These are phyloP conservation scores for Obelidium mucronatum DNA, from an alignment of 192 early-diverging fungal species.

Conservation along the genomic window DNA sequence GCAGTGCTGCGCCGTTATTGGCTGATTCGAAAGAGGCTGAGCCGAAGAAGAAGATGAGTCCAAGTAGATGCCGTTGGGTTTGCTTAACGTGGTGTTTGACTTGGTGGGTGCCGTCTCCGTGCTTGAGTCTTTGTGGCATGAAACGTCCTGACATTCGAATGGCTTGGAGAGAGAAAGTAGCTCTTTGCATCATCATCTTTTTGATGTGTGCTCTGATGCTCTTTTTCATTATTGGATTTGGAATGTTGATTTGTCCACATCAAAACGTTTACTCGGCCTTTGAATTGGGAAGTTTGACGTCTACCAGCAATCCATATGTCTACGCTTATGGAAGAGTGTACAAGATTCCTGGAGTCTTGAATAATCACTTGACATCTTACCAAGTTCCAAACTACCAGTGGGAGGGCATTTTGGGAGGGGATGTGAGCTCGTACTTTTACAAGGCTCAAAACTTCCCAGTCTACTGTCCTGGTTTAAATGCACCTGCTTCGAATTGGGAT, in stretches of 20 bases:
- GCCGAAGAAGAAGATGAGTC: constrained; percentile 51
- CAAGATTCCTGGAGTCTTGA: constrained; percentile 47
- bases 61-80: constrained; percentile 70
- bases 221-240: constrained; percentile 89
- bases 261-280: constrained; percentile 59
- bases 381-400: constrained; percentile 45
- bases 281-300: constrained; percentile 40
- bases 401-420: constrained; percentile 43
- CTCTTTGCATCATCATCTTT: constrained; percentile 83
- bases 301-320: constrained; percentile 47
- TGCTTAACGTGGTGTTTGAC: constrained; percentile 82
- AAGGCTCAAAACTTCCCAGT: constrained; percentile 37
- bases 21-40: not conserved
- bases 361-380: constrained; percentile 40
- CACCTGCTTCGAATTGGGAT: constrained; percentile 46
- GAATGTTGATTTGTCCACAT: constrained; percentile 82
- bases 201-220: constrained; percentile 76
- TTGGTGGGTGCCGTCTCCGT: constrained; percentile 78
- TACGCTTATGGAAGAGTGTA: constrained; percentile 58
- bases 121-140: constrained; percentile 72
- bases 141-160: constrained; percentile 89
- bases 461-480: constrained; percentile 52
- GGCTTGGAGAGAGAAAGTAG: constrained; percentile 94
- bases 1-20: not conserved
- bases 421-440: constrained; percentile 58